Evolutionary conservation across 768 basidiomycete genomes (phyloP).

Genomic region (Leccinum variicolor): DNA sequence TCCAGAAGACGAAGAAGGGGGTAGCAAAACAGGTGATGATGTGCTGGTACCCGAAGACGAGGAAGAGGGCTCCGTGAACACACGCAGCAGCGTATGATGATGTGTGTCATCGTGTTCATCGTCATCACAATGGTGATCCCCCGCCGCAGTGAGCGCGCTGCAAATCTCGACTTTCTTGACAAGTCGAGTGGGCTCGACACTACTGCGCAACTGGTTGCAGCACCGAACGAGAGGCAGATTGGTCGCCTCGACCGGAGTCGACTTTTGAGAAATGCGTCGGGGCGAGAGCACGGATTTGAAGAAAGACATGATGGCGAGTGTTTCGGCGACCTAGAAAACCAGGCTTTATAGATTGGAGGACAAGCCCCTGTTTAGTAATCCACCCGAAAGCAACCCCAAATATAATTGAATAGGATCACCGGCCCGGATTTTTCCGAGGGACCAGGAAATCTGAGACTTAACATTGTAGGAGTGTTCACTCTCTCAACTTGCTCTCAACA

Average conservation of each 20-base stretch:
- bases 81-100: conserved; percentile 9
- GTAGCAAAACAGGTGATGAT: neutral
- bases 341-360: neutral
- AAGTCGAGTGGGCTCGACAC: neutral
- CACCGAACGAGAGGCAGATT: conserved; percentile 6
- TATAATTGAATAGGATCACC: neutral
- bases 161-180: conserved; percentile 13
- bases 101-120: neutral
- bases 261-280: neutral
- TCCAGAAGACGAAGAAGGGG: neutral
- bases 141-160: neutral
- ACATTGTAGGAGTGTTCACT: no score
- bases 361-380: neutral
- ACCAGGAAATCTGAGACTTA: no score
- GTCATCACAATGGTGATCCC: neutral
- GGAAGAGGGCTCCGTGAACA: neutral
- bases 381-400: no score
- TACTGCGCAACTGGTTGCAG: neutral
- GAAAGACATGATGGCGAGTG: neutral
- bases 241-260: neutral
- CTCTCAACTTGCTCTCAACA: no score
- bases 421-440: neutral
- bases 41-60: neutral
- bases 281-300: conserved; percentile 2
- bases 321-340: neutral